Evolutionary conservation across 805 yeast genomes (phyloP), one percentile per base, ranked within the genome.

Genomic region (Cyberlindnera suaveolens): DNA sequence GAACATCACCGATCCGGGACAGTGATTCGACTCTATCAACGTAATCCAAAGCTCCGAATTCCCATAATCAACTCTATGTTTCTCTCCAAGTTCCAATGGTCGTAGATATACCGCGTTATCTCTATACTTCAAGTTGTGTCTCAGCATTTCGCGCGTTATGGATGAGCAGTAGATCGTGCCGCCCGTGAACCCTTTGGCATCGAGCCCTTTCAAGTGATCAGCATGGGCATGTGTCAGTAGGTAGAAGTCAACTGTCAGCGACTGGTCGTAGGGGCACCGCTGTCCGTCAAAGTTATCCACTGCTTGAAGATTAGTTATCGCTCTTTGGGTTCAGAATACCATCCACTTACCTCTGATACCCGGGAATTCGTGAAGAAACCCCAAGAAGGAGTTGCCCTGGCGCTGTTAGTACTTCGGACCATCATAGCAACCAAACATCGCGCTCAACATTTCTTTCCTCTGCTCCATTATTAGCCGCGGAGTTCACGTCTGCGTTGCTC

Each of bases 1-100:
- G 44, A 74, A 72, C 79, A 78, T 75, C 3, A 68, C 65, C 4
- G 81, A 67, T 4, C 84, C 85, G 11, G 81, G 77, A 52, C 85
- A 79, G 50, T 79, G 85, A 51, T 77, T 68, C 1, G 79, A 69
- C 6, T 69, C 69, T 3, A 79, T 63, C 23, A 72, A 52, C 1
- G 77, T 70, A 2, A 78, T 57, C 6, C 42, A 53, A 6, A 76
- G 39, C 1, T 27, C 19, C 1, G 41, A 34, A 6, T 39, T 51
- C 13, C 48, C 14, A 54, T 56, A 36, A 54, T 40, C 1, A 52
- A 59, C 17, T 42, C 41, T 8, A 60, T 46, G 43, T 47, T 54
- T 15, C 46, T 51, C 15, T 53, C 49, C 49, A 5, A 34, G 35
- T 13, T 31, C 17, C 2, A 56, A 30, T 3, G 50, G 38, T 1